Conservation (phyloP, 495 filamentous ascomycete species). For the Daldinia vernicosa region DNA sequence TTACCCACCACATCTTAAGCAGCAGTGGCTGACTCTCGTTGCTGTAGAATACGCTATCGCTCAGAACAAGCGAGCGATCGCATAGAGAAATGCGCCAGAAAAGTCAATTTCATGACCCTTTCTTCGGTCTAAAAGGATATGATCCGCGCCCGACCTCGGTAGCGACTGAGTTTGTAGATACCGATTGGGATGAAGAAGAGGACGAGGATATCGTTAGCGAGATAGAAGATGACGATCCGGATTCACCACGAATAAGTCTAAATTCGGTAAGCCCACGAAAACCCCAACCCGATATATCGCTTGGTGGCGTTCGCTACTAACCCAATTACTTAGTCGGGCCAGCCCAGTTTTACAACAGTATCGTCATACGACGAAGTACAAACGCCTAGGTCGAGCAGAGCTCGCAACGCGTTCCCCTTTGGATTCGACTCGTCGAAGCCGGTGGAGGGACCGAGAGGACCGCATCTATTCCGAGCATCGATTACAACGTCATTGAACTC, state of each 20-base stretch:
- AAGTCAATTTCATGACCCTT: conserved; percentile 52
- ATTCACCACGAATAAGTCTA: conserved; percentile 70
- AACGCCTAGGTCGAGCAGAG: conserved; percentile 68
- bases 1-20: conserved; percentile 3
- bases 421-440: conserved; percentile 58
- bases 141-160: conserved; percentile 66
- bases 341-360: conserved; percentile 75
- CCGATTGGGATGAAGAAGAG: conserved; percentile 73
- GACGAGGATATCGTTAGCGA: conserved; percentile 58
- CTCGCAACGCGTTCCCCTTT: conserved; percentile 48
- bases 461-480: conserved; percentile 84
- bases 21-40: conserved; percentile 28
- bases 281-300: background rate
- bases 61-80: conserved; percentile 44
- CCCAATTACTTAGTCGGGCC: conserved; percentile 57
- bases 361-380: conserved; percentile 79
- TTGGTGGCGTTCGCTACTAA: conserved; percentile 35
- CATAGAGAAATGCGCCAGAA: conserved; percentile 61
- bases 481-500: conserved; percentile 55
- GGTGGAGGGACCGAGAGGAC: conserved; percentile 82
- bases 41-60: conserved; percentile 41
- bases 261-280: conserved; percentile 65
- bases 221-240: conserved; percentile 65
- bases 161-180: conserved; percentile 77
- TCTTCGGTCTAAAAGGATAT: conserved; percentile 57